Percentiles rank a stretch among this genome's conserved stretches.
phyloP scores from a whole-genome alignment of 768 basidiomycete species.

The Hericium coralloides region DNA sequence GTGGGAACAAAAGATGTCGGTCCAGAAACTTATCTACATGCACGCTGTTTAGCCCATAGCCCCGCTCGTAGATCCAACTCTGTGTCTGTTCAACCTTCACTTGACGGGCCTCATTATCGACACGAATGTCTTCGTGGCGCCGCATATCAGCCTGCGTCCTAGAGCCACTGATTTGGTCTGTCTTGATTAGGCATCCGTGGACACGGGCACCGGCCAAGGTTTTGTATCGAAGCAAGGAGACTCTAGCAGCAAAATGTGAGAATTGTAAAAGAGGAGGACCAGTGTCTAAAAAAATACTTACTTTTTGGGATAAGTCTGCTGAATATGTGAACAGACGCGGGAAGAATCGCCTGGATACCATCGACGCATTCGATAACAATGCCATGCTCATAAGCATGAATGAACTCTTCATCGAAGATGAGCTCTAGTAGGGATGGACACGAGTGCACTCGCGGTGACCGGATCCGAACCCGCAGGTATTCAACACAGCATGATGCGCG shows the following conservation, averaged over 20 bases:
- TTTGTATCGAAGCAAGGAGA: slow-evolving; percentile 19
- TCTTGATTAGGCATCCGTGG: slow-evolving; percentile 20
- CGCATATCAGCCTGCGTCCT: slow-evolving; percentile 15
- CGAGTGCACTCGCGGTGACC: no score
- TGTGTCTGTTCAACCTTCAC: slow-evolving; percentile 3
- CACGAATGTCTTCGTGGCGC: background rate
- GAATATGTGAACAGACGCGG: slow-evolving; percentile 22
- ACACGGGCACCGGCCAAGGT: slow-evolving; percentile 22
- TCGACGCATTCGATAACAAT: slow-evolving; percentile 20
- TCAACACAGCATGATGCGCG: no score
- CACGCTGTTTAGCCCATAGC: background rate
- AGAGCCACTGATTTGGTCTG: slow-evolving; percentile 12
- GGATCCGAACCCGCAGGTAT: no score
- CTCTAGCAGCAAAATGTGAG: no score
- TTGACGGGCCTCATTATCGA: background rate
- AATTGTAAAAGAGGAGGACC: no score
- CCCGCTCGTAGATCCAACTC: background rate
- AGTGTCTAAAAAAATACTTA: no score
- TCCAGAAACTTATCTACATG: slow-evolving; percentile 7
- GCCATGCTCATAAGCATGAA: slow-evolving; percentile 20
- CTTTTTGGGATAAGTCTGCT: slow-evolving; percentile 30
- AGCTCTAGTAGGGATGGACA: no score
- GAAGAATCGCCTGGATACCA: slow-evolving; percentile 18
- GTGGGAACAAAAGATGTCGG: slow-evolving; percentile 24
- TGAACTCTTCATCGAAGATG: slow-evolving; percentile 16